Conservation (phyloP, 2,329 filamentous ascomycete genomes). For the Fusarium succisae region DNA sequence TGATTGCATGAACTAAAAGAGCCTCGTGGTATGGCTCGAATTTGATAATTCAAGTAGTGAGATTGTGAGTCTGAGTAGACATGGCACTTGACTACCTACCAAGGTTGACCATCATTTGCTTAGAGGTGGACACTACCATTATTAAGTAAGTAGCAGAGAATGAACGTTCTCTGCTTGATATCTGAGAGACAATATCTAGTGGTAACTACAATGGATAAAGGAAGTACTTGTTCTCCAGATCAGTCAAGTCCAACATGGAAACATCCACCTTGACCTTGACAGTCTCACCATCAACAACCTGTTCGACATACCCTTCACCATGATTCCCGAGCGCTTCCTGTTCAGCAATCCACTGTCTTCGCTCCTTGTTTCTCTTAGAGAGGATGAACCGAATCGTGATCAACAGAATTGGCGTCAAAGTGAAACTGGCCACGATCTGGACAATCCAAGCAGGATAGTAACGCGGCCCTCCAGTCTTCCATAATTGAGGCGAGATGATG, state of each 20-base stretch:
- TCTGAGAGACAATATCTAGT: fast-evolving
- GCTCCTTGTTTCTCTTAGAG: background rate
- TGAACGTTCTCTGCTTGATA: fast-evolving
- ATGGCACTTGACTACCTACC: background rate
- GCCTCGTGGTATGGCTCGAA: too few relatives aligned
- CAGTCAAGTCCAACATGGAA: slow-evolving; percentile 33
- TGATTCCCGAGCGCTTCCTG: background rate
- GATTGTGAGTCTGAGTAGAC: too few relatives aligned
- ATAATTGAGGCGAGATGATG: slow-evolving; percentile 38
- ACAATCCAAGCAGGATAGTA: slow-evolving; percentile 35
- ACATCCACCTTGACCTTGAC: slow-evolving; percentile 32
- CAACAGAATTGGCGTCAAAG: slow-evolving; percentile 9
- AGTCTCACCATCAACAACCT: slow-evolving; percentile 12
- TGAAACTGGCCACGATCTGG: slow-evolving; percentile 35
- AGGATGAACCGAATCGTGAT: background rate
- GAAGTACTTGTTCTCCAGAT: slow-evolving; percentile 33
- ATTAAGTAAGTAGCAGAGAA: too few relatives aligned
- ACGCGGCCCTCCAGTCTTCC: slow-evolving; percentile 21
- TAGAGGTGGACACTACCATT: fast-evolving
- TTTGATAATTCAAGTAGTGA: fast-evolving
- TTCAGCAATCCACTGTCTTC: background rate
- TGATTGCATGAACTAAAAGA: background rate
- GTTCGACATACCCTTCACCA: background rate
- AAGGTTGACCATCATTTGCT: background rate
- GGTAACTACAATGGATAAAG: background rate